These are phyloP conservation scores for Ustilaginoidea virens DNA, from an alignment of 2,329 filamentous ascomycete species.

Conservation along the genomic window DNA sequence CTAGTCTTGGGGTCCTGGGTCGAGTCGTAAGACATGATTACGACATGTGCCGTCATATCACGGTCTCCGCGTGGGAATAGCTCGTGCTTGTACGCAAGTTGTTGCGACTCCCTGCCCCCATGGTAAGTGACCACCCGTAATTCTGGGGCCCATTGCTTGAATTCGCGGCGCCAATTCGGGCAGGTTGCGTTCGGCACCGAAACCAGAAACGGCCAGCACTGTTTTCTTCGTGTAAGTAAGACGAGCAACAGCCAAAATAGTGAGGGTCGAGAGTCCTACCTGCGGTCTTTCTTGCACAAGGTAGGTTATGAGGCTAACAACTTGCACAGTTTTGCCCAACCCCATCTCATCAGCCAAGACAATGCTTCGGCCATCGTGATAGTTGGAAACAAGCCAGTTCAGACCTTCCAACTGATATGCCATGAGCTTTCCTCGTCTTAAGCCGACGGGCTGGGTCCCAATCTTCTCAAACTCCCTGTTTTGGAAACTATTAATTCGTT, in stretches of 20 bases:
- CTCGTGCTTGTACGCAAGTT: constrained; percentile 68
- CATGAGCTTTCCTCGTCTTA: constrained; percentile 76
- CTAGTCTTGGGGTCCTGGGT: constrained; percentile 58
- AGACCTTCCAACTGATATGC: constrained; percentile 83
- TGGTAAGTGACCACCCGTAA: constrained; percentile 88
- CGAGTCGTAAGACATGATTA: constrained; percentile 90
- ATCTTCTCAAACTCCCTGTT: constrained; percentile 52
- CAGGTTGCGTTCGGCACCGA: constrained; percentile 92
- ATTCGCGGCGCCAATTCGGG: constrained; percentile 93
- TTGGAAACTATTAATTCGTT: constrained; percentile 55
- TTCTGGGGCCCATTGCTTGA: constrained; percentile 81
- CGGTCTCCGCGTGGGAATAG: constrained; percentile 54
- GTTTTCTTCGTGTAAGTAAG: constrained; percentile 6
- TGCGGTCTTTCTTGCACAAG: constrained; percentile 50
- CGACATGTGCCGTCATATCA: constrained; percentile 73
- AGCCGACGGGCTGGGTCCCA: constrained; percentile 53
- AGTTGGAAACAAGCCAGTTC: constrained; percentile 92
- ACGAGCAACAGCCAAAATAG: too few relatives aligned
- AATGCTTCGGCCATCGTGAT: constrained; percentile 65
- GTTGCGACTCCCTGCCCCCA: constrained; percentile 58
- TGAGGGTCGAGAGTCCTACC: constrained; percentile 13
- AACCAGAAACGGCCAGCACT: constrained; percentile 81
- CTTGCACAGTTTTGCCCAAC: constrained; percentile 90
- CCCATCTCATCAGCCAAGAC: constrained; percentile 98
- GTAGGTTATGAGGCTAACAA: constrained; percentile 66